These are phyloP conservation scores for Heterobasidion annosum DNA, from an alignment of 1,284 basidiomycete genomes.

Conservation along the genomic window DNA sequence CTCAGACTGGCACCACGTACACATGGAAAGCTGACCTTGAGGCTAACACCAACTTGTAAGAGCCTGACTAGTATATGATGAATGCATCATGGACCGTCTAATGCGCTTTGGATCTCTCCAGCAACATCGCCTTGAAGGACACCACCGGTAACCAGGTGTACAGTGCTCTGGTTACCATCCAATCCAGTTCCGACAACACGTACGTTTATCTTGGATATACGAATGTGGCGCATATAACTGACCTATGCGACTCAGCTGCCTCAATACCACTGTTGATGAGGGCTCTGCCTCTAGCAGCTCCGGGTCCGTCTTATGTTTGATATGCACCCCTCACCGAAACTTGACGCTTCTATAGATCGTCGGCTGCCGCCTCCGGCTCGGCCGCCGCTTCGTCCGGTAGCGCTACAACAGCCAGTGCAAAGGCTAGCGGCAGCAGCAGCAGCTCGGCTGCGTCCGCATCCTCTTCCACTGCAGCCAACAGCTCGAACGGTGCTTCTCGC, in stretches of 20 bases:
- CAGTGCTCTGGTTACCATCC: slow-evolving; percentile 45
- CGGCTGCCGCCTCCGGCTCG: not conserved
- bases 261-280: slow-evolving; percentile 14
- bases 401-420: not conserved
- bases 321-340: not conserved
- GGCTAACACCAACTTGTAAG: slow-evolving; percentile 47
- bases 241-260: slow-evolving; percentile 15
- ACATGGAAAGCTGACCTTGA: slow-evolving; percentile 61
- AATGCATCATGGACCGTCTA: not conserved
- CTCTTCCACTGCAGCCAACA: not conserved
- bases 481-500: slow-evolving; percentile 11
- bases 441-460: slow-evolving; percentile 11
- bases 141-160: slow-evolving; percentile 46
- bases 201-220: slow-evolving; percentile 12
- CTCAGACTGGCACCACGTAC: slow-evolving; percentile 30
- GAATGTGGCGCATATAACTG: slow-evolving; percentile 13
- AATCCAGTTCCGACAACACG: slow-evolving; percentile 30
- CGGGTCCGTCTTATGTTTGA: not conserved
- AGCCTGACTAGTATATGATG: too few relatives aligned
- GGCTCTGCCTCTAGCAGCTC: slow-evolving; percentile 10
- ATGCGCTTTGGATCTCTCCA: slow-evolving; percentile 1
- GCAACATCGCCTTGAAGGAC: slow-evolving; percentile 45
- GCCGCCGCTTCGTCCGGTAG: slow-evolving; percentile 6
- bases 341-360: not conserved
- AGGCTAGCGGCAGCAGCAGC: not conserved